These are phyloP conservation scores for Epichloe baconii DNA, from an alignment of 2,329 filamentous ascomycete species.

Conservation along the genomic window DNA sequence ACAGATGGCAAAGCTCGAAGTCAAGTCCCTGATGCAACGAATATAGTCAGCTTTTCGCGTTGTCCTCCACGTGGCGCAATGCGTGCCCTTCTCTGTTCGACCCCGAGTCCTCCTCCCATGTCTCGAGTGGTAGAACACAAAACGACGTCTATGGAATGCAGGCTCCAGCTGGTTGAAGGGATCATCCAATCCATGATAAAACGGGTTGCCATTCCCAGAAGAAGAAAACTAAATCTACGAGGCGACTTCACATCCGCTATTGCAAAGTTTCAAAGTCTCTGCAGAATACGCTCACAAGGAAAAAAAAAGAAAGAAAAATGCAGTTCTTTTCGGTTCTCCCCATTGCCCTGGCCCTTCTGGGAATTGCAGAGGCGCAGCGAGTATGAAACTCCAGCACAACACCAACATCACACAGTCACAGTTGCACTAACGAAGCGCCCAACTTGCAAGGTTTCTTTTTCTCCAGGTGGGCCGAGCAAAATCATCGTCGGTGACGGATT, in stretches of 20 bases:
- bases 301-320: not conserved
- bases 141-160: not conserved
- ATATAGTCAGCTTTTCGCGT: too few species aligned
- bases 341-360: not conserved
- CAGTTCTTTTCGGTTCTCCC: conserved; percentile 14
- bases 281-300: not conserved
- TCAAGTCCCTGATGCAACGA: too few species aligned
- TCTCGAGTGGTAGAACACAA: not conserved
- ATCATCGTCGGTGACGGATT: not conserved
- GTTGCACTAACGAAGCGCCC: too few species aligned
- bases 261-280: too few species aligned
- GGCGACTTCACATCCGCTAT: not conserved
- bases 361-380: not conserved
- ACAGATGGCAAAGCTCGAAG: too few species aligned
- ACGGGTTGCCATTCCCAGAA: too few species aligned
- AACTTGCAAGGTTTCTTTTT: not conserved
- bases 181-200: not conserved
- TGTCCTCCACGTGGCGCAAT: too few species aligned
- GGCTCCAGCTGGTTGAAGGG: not conserved
- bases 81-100: too few species aligned
- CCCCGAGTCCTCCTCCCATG: too few species aligned
- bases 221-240: too few species aligned
- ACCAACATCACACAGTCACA: too few species aligned
- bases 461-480: not conserved
- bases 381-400: not conserved